Base-by-base conservation (phyloP, 164 flowering plant species). In the Aristolochia californica region DNA sequence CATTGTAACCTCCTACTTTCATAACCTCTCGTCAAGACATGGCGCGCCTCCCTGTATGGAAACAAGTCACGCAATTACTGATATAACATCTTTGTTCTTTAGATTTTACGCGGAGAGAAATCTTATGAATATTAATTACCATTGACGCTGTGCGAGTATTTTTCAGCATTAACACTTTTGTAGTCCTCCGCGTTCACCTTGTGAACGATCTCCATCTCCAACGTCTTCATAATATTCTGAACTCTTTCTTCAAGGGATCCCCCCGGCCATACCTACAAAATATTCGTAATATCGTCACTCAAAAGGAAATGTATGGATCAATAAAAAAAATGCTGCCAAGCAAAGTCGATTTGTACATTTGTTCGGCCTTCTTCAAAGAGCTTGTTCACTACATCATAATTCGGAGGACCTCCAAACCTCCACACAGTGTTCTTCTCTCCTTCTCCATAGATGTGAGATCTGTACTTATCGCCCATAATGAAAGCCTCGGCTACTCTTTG, bases 131-230 rank as follows among this genome's bases (percentile, higher is more conserved):
- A 26, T 4, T 16, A 20, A 4, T 15, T 72, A 83, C 95, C 95
- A 55, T 87, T 87, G 22, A 87, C 47, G 48, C 72, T 68, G 58
- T 76, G 28, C 2, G 62, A 66, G 22, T 53, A 81, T 28, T 77
- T 78, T 2, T 60, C 57, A 1, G 73, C 61, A 64, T 82, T 74
- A 21, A 77, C 8, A 23, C 81, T 43, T 58, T 82, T 84, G 60
- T 13, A 68, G 62, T 84, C 87, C 1, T 76, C 62, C 1, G 61
- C 48, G 28, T 54, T 5, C 3, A 66, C 53, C 61, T 87, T 87
- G 58, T 87, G 79, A 64, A 81, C 73, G n/a, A 84, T n/a, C 66
- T 87, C 95, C 95, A 87, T 87, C 52, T 87, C 95, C 81, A 79
- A 81, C 43, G 88, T 78, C 79, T 87, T 87, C 17, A 82, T 79